These are phyloP conservation scores for Elsinoe perseae DNA, from an alignment of 2,329 filamentous ascomycete species.

Conservation along the genomic window DNA sequence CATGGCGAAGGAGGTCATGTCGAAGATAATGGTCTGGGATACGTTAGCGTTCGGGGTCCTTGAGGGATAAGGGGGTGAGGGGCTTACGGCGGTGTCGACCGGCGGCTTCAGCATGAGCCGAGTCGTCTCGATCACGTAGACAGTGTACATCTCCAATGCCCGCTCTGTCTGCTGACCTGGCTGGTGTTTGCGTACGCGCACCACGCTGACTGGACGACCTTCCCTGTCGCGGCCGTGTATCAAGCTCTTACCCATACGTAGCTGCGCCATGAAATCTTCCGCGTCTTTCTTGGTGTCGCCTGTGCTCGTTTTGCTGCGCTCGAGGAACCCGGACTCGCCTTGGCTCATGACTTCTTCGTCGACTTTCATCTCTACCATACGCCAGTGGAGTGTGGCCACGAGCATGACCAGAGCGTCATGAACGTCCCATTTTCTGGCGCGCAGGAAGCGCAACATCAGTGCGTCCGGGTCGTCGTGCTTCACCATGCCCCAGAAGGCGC, in stretches of 20 bases:
- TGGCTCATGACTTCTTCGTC: slow-evolving; percentile 78
- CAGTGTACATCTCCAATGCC: slow-evolving; percentile 79
- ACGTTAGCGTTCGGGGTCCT: not conserved
- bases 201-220: slow-evolving; percentile 78
- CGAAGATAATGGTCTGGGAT: slow-evolving; percentile 76
- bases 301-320: slow-evolving; percentile 53
- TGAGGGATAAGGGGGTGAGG: not conserved
- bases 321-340: slow-evolving; percentile 62
- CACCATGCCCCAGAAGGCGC: slow-evolving; percentile 84
- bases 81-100: slow-evolving; percentile 84
- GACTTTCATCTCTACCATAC: slow-evolving; percentile 71
- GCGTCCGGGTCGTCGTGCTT: slow-evolving; percentile 94
- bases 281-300: slow-evolving; percentile 57
- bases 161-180: slow-evolving; percentile 75
- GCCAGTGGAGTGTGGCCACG: slow-evolving; percentile 90
- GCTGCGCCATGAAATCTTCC: slow-evolving; percentile 72
- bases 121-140: slow-evolving; percentile 92
- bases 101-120: slow-evolving; percentile 71
- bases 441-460: slow-evolving; percentile 69
- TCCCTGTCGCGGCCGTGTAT: slow-evolving; percentile 79
- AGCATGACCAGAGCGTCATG: slow-evolving; percentile 91
- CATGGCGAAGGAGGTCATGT: slow-evolving; percentile 42
- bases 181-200: slow-evolving; percentile 73
- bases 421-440: slow-evolving; percentile 93
- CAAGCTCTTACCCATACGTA: slow-evolving; percentile 87